Base-by-base conservation (phyloP, 768 basidiomycete species). In the Crassisporium funariophilum region DNA sequence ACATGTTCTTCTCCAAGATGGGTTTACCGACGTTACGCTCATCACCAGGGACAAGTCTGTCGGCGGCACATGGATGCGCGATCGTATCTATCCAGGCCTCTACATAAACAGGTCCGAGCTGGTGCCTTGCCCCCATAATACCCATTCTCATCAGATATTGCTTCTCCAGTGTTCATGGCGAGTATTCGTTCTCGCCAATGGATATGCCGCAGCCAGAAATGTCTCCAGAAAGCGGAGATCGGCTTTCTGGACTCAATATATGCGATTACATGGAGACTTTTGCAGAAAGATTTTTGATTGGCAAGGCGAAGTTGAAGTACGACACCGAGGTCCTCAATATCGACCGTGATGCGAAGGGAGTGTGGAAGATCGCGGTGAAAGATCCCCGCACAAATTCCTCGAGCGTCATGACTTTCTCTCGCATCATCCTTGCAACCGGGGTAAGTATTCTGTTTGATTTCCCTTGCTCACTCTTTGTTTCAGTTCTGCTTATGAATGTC, bases 341-440 rank as follows among this genome's bases (percentile, higher is more conserved):
- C 35, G 66, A 63, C 4, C 71, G 76, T 5, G 56, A 65, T 11
- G 53, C 55, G 5, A 49, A 50, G 2, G 67, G 59, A 9, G 37
- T 46, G 0, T 85, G 83, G 83, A 53, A 66, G 3, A 63, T 84
- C 23, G 65, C 65, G 15, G 63, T 79, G 2, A 50, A 66, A 41
- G 65, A 76, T 50, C 47, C 55, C 7, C 31, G 12, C 2, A 51
- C 55, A 1, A 45, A 47, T 2, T 31, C 52, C 24, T 58, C 51
- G 13, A 61, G 72, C 20, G 59, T 66, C 2, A 52, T 77, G 40
- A 55, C 47, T 15, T 86, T 76, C 49, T 65, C 72, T 20, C 74
- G 72, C 22, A 64, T 86, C 15, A 72, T 86, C 6, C 62, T 86
- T 36, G 82, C 81, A 44, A 83, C 81, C 4, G 84, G 84, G 63